Base-by-base conservation (phyloP, 192 early-diverging fungal genomes). In the Gonapodya sp. region DNA sequence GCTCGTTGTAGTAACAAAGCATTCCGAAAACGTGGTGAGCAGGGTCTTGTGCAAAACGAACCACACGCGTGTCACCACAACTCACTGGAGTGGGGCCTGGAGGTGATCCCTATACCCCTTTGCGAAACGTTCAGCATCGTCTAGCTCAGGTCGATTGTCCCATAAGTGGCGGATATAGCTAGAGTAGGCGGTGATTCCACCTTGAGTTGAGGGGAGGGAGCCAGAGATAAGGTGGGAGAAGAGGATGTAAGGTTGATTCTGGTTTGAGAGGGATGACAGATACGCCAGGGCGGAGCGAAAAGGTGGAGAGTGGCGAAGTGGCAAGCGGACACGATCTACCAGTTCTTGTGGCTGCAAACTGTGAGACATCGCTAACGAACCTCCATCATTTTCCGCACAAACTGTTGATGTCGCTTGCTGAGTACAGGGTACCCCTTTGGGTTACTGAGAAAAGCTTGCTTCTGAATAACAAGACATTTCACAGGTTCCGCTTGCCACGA, bases 401-500 rank as follows among this genome's bases (percentile, higher is more conserved):
- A 89, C 0, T 78, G 36, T 85, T 99, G 98, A 81, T 95, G 91
- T 0, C 79, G 77, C 81, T 94, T 94, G 34, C 88, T 87, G 34
- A 99, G 89, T 36, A 98, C 98, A 8, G 98, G 97, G 81, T 90
- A 97, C 0, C 95, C 94, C 79, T 92, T 93, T 36, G 85, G 83
- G 85, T 98, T 98, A 1, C 82, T 82, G 1, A 94, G 80, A 81
- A 99, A 99, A 35, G 94, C 82, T 24, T 83, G 36, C 16, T 89
- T 90, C 0, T 94, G 91, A 2, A 99, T 64, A 36, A 95, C 88
- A 1, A 97, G 86, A 0, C 88, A 83, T 79, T 91, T 89, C 30
- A 99, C 86, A 0, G 98, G 98, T 81, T 98, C 97, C 0, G 96
- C 93, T 18, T 91, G 83, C 98, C 98, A 99, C 73, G 24, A 16